Conservation (phyloP, 495 filamentous ascomycete species). For the Darksidea phi region DNA sequence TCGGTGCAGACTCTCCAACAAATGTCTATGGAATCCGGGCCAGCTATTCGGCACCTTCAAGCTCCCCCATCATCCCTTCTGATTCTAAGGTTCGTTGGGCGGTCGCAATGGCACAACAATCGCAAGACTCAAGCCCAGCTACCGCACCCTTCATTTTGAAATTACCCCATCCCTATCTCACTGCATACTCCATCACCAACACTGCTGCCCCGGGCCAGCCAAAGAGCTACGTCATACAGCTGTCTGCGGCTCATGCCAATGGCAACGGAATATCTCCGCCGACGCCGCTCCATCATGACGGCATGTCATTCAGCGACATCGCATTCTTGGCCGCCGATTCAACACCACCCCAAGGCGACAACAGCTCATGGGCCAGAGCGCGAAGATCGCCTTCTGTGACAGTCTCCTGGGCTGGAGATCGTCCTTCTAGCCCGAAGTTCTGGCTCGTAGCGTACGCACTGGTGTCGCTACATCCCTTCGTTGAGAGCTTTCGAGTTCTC, state of each 20-base stretch:
- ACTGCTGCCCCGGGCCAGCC: not conserved
- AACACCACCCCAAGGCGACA: constrained; percentile 42
- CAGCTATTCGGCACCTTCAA: not conserved
- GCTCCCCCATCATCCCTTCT: constrained; percentile 7
- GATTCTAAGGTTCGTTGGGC: not conserved
- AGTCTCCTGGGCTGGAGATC: constrained; percentile 45
- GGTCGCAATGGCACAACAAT: constrained; percentile 5
- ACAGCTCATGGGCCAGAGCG: constrained; percentile 50
- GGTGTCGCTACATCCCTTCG: constrained; percentile 54
- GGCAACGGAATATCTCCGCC: constrained; percentile 17
- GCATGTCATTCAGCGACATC: constrained; percentile 21
- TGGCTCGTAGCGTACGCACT: constrained; percentile 63
- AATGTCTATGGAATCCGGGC: no score
- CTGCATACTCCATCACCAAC: constrained; percentile 24
- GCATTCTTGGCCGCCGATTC: constrained; percentile 11
- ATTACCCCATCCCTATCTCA: constrained; percentile 36
- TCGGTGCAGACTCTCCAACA: no score
- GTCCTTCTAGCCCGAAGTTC: constrained; percentile 57
- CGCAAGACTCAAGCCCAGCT: constrained; percentile 1
- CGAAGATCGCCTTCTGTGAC: constrained; percentile 44
- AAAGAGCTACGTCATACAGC: not conserved
- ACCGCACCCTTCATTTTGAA: constrained; percentile 17
- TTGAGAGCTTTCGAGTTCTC: constrained; percentile 56
- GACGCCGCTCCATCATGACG: constrained; percentile 9
- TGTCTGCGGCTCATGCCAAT: constrained; percentile 3